phyloP scores from a whole-genome alignment of 2,329 filamentous ascomycete species.

The Phialemoniopsis sp. region DNA sequence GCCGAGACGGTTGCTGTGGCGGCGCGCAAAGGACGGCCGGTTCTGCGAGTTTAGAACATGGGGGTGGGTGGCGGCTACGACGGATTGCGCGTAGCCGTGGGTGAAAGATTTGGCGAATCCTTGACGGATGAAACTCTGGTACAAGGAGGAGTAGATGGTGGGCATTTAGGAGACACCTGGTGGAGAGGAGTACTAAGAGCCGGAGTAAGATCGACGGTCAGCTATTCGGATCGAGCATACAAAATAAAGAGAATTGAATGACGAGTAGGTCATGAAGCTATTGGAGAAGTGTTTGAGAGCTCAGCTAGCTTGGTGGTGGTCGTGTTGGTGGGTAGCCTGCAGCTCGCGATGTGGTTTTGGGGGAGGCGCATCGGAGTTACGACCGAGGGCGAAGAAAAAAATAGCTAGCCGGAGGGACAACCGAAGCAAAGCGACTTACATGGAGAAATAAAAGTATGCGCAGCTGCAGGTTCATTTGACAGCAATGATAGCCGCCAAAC shows the following conservation, averaged over 20 bases:
- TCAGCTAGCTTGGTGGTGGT: background rate
- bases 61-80: conserved; percentile 87
- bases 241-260: background rate
- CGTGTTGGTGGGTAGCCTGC: background rate
- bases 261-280: conserved; percentile 2
- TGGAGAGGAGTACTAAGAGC: conserved; percentile 48
- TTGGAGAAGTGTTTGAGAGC: conserved; percentile 1
- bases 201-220: conserved; percentile 14
- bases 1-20: conserved; percentile 49
- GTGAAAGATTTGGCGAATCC: conserved; percentile 95
- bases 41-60: conserved; percentile 72
- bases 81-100: conserved; percentile 96
- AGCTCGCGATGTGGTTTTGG: background rate
- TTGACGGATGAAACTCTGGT: conserved; percentile 87
- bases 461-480: conserved; percentile 99
- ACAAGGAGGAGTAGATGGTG: conserved; percentile 64
- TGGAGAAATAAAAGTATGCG: conserved; percentile 54
- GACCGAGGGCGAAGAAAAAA: conserved; percentile 4
- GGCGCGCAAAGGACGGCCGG: conserved; percentile 58
- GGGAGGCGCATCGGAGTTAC: background rate
- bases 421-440: conserved; percentile 44
- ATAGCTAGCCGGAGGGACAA: background rate
- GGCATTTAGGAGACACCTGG: conserved; percentile 85
- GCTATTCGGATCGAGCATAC: background rate
- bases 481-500: conserved; percentile 76